A percentile compares a stretch with the other conserved stretches of the same genome.
Evolutionary conservation across 768 basidiomycete genomes (phyloP).

Genomic region (Auriscalpium orientale): DNA sequence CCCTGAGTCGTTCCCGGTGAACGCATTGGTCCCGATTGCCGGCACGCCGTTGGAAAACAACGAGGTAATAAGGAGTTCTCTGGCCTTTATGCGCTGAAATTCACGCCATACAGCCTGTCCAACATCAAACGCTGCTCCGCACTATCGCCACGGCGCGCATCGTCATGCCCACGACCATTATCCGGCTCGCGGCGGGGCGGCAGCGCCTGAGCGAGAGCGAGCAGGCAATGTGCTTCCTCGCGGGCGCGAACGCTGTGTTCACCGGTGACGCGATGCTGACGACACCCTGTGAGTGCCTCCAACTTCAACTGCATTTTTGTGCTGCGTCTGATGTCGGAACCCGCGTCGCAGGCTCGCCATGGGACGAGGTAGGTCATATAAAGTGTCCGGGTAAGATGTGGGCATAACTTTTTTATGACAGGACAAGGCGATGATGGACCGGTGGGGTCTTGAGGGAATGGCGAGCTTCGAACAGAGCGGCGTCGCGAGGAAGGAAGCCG

Average conservation of each 20-base stretch:
- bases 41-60: constrained; percentile 92
- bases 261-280: constrained; percentile 98
- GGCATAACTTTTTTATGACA: constrained; percentile 19
- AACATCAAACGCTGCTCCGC: constrained; percentile 77
- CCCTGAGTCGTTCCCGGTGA: constrained; percentile 98
- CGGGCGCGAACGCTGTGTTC: constrained; percentile 96
- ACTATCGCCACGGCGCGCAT: constrained; percentile 95
- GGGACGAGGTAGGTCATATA: constrained; percentile 67
- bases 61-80: constrained; percentile 51
- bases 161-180: constrained; percentile 86
- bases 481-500: constrained; percentile 48
- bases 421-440: constrained; percentile 90
- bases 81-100: not conserved
- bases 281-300: constrained; percentile 70
- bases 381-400: not conserved
- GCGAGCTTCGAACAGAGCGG: constrained; percentile 72
- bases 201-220: constrained; percentile 84
- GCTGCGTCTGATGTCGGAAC: constrained; percentile 1
- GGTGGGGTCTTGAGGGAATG: constrained; percentile 93
- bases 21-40: constrained; percentile 91
- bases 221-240: constrained; percentile 98
- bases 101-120: constrained; percentile 49
- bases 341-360: constrained; percentile 61
- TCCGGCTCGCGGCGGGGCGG: constrained; percentile 89
- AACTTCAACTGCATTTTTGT: not conserved